Percentiles rank a stretch among this genome's conserved stretches.
Evolutionary conservation across 805 yeast genomes (phyloP).

Genomic region (Metschnikowia matae): DNA sequence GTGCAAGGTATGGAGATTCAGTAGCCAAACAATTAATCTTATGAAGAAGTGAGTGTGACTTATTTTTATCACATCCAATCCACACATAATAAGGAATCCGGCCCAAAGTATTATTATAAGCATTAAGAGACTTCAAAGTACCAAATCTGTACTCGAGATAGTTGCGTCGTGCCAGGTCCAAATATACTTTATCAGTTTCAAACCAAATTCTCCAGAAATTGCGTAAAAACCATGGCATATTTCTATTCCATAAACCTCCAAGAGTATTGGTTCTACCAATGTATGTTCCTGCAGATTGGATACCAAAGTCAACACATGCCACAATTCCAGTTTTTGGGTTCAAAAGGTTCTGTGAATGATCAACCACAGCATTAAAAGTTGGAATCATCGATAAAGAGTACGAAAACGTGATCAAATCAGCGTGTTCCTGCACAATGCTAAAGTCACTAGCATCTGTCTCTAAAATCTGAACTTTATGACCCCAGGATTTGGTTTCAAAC

Average conservation of each 20-base stretch:
- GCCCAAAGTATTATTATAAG: conserved; percentile 62
- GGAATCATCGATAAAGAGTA: conserved; percentile 87
- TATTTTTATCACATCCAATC: conserved; percentile 56
- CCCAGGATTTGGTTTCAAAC: conserved; percentile 40
- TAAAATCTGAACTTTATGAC: conserved; percentile 56
- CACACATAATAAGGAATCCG: conserved; percentile 79
- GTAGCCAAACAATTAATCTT: conserved; percentile 73
- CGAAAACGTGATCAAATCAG: conserved; percentile 75
- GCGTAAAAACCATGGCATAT: conserved; percentile 71
- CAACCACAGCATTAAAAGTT: conserved; percentile 72
- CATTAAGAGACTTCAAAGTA: conserved; percentile 69
- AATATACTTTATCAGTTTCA: conserved; percentile 74
- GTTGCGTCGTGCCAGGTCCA: conserved; percentile 78
- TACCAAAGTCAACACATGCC: conserved; percentile 77
- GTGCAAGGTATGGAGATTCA: conserved; percentile 78
- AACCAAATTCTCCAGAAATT: conserved; percentile 88
- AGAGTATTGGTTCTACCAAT: conserved; percentile 68
- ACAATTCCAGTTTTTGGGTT: conserved; percentile 55
- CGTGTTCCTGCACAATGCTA: conserved; percentile 42
- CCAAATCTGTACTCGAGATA: conserved; percentile 81
- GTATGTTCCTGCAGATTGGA: conserved; percentile 60
- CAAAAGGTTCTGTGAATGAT: conserved; percentile 53
- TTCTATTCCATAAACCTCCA: conserved; percentile 70
- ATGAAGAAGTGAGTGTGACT: conserved; percentile 44
- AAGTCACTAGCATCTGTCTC: conserved; percentile 77